Base-by-base conservation (phyloP, 345 rosid species). In the rapeseed (Brassica napus) region DNA sequence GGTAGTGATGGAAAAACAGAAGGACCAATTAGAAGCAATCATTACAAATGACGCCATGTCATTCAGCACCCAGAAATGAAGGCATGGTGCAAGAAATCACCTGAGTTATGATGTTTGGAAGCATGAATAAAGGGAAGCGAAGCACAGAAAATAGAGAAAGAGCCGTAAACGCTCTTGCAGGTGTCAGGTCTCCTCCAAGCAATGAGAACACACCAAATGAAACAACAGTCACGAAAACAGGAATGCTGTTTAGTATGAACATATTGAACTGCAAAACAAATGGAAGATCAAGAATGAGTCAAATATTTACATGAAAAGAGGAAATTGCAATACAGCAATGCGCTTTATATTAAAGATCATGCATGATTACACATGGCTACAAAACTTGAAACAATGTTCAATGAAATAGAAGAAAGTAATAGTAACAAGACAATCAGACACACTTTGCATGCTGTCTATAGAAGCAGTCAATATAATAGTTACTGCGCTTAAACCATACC, bases 131-230 rank as follows among this genome's bases (percentile, higher is more conserved):
- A 65, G 98, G 99, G 75, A 93, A 95, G 49, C 99, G 98, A 79
- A 95, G 98, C 75, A 95, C 99, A 15, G 99, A 83, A 82, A 95
- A 95, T 69, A 95, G 88, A 72, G 99, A 93, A 58, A 95, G 91
- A 42, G 99, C 84, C 39, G 99, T 95, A 83, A 95, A 95, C 80
- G 99, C 99, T 85, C 92, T 86, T 30, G 99, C 90, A 81, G 99
- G 99, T 83, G 99, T 95, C 83, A 95, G 85, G 85, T 95, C 86
- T 77, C 99, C 99, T 69, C 99, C 99, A 79, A 95, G 98, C 84
- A 95, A 81, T 69, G 99, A 89, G 87, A 90, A 95, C 86, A 93
- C 68, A 64, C 98, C 97, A 85, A 95, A 95, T 68, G 99, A 93
- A 73, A 85, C 79, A 77, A 91, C 98, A 69, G 98, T 93, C 82